A percentile compares a stretch with the other conserved stretches of the same genome.
Evolutionary conservation across 164 flowering plant species (phyloP).

Genomic region (Sedum album): DNA sequence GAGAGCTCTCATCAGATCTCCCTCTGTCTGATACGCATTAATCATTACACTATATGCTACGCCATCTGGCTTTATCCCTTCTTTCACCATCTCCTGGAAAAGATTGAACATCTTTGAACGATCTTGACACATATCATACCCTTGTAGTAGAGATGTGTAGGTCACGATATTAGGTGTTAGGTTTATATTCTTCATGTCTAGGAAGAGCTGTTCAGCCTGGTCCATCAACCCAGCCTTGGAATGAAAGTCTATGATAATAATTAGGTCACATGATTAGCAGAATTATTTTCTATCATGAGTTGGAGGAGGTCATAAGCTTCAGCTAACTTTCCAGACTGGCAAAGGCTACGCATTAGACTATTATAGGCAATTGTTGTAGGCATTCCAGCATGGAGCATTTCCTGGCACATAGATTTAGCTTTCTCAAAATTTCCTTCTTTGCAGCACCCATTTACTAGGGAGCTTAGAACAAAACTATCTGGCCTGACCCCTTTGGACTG

Average conservation of each 20-base stretch:
- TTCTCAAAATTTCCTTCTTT: conserved; percentile 46
- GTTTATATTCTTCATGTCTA: conserved; percentile 44
- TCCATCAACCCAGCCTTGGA: conserved; percentile 47
- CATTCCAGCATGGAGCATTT: conserved; percentile 42
- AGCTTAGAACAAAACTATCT: conserved; percentile 44
- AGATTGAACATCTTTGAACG: conserved; percentile 33
- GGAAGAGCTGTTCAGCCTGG: conserved; percentile 40
- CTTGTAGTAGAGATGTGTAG: conserved; percentile 54
- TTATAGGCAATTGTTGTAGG: conserved; percentile 44
- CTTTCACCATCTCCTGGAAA: conserved; percentile 47
- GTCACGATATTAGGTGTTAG: conserved; percentile 43
- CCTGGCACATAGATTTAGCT: conserved; percentile 42
- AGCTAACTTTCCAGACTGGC: conserved; percentile 35
- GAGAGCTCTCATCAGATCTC: conserved; percentile 31
- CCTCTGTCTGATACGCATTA: conserved; percentile 31
- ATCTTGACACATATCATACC: conserved; percentile 31
- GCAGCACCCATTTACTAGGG: conserved; percentile 58
- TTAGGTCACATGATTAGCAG: conserved; percentile 54
- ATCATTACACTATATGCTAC: conserved; percentile 28
- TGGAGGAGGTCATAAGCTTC: conserved; percentile 37
- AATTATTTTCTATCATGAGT: conserved; percentile 34
- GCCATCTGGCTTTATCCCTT: conserved; percentile 45
- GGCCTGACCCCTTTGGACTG: conserved; percentile 28
- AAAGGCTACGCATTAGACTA: conserved; percentile 49
- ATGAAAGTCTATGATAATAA: conserved; percentile 47